phyloP scores from a whole-genome alignment of 306 rosid genomes.

The Quercus robur region DNA sequence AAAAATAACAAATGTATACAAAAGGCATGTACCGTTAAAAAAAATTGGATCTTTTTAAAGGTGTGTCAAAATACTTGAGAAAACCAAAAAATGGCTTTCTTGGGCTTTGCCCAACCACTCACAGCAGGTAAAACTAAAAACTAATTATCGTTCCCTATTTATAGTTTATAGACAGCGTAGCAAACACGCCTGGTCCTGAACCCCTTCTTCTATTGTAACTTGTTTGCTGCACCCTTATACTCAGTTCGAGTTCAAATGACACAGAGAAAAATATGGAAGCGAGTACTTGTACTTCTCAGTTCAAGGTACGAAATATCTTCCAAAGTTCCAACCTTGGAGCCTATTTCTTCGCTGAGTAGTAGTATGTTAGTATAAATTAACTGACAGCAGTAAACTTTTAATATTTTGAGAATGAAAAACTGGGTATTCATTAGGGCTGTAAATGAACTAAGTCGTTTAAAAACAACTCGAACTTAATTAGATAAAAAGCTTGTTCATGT shows the following conservation, averaged over 20 bases:
- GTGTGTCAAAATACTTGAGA: too few relatives aligned
- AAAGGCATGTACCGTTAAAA: too few relatives aligned
- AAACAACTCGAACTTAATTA: too few relatives aligned
- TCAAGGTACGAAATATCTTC: constrained; percentile 26
- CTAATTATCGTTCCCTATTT: background rate
- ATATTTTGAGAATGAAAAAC: too few relatives aligned
- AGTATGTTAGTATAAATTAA: background rate
- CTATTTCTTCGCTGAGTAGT: background rate
- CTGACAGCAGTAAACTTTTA: background rate
- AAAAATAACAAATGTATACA: too few relatives aligned
- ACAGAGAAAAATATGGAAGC: constrained; percentile 26
- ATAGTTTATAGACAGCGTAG: background rate
- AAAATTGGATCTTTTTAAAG: too few relatives aligned
- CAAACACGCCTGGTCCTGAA: background rate
- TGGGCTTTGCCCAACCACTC: too few relatives aligned
- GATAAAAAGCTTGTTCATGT: too few relatives aligned
- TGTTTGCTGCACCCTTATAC: background rate
- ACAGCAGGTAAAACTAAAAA: too few relatives aligned
- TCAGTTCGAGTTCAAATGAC: background rate
- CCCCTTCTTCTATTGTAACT: background rate
- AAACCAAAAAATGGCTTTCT: too few relatives aligned
- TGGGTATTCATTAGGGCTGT: too few relatives aligned
- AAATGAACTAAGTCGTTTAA: too few relatives aligned
- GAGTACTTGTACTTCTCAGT: constrained; percentile 7
- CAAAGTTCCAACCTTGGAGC: background rate